Base-by-base conservation (phyloP, 2,329 filamentous ascomycete genomes). In the Aspergillus novofumigatus region DNA sequence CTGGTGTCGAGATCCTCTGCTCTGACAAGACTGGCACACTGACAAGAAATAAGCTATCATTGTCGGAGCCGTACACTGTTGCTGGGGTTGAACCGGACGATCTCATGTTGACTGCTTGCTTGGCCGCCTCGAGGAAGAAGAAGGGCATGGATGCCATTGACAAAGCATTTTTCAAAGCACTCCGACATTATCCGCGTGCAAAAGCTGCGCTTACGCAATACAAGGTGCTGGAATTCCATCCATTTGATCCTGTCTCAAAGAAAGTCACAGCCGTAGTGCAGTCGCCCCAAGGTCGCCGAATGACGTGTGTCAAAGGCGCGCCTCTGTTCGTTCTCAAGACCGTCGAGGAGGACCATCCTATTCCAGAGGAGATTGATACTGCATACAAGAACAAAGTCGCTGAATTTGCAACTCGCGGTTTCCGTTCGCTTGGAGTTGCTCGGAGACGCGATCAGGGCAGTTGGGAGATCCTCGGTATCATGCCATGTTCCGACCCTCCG, bases 61-160 rank as follows among this genome's bases (percentile, higher is more conserved):
- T 96, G 49, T 83, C 89, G 53, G 91, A 95, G 73, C 91, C 91
- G 56, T 96, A 87, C 81, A 90, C 87, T 42, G 89, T 94, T 60
- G 81, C 84, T 60, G 91, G 91, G 70, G 89, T 95, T 59, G 89
- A 92, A 65, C 84, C 88, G 38, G 89, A 94, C 75, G 91, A 95
- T 69, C 87, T 96, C 62, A 95, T 96, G 90, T 83, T 95, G 64
- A 94, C 91, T 79, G 91, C 91, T 69, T 95, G 91, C 75, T 80
- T 96, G 70, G 91, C 91, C 69, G 91, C 91, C 62, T 93, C 89
- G 65, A 89, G 91, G 80, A 96, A 94, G 85, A 93, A 92, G 84
- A 95, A 95, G 83, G 91, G 91, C 81, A 92, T 96, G 63, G 91
- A 96, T 73, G 90, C 92, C 65, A 96, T 96, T 67, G 92, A 96